These are phyloP conservation scores for Sugiyamaella floridensis DNA, from an alignment of 805 yeast genomes.

Conservation along the genomic window DNA sequence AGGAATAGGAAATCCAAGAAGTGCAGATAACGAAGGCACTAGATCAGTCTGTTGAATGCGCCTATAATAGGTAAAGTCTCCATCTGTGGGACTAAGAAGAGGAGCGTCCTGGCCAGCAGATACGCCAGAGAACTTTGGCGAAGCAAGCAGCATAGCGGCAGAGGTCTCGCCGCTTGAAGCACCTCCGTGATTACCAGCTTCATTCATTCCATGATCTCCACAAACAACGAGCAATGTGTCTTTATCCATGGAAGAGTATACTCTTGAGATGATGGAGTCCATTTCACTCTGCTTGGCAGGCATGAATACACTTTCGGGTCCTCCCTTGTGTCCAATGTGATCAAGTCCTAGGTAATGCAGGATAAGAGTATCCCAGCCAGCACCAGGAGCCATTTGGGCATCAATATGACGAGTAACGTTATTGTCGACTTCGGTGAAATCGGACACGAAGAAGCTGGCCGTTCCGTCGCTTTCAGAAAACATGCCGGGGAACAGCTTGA, in stretches of 20 bases:
- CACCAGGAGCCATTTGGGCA: constrained; percentile 38
- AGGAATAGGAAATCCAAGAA: constrained; percentile 62
- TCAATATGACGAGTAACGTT: constrained; percentile 87
- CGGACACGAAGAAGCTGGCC: constrained; percentile 88
- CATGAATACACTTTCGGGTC: constrained; percentile 79
- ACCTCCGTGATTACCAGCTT: constrained; percentile 94
- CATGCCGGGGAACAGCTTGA: constrained; percentile 70
- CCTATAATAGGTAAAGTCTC: constrained; percentile 43
- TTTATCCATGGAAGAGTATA: constrained; percentile 41
- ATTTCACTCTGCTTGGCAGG: constrained; percentile 74
- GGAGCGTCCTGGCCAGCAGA: background rate
- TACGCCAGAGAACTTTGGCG: constrained; percentile 46
- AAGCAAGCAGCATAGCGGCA: constrained; percentile 66
- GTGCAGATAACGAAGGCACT: constrained; percentile 60
- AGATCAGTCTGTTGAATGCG: constrained; percentile 61
- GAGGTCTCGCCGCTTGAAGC: constrained; percentile 89
- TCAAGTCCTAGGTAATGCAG: constrained; percentile 91
- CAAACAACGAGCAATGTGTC: constrained; percentile 62
- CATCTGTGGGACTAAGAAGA: background rate
- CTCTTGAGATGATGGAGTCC: constrained; percentile 56
- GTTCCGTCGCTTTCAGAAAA: constrained; percentile 77
- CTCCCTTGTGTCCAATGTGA: constrained; percentile 97
- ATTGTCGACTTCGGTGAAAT: constrained; percentile 86
- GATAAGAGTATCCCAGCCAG: constrained; percentile 75
- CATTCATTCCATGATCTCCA: constrained; percentile 98